A percentile compares a stretch with the other conserved stretches of the same genome.
Evolutionary conservation across 2,329 filamentous ascomycete genomes (phyloP).

Genomic region (Parafenestella ontariensis): DNA sequence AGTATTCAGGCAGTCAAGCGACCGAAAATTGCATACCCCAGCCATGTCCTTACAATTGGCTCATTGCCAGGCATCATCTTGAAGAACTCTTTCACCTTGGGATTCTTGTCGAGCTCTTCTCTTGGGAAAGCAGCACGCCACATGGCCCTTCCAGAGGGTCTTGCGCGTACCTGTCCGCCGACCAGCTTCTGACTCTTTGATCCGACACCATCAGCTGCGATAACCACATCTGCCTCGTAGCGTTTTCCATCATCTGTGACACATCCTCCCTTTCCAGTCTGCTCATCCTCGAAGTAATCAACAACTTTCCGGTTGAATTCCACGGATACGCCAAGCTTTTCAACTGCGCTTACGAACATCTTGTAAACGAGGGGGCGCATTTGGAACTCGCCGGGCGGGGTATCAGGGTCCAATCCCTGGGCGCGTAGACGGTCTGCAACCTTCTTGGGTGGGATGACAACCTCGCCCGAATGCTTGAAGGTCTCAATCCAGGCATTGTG

Average conservation of each 20-base stretch:
- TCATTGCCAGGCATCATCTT: conserved; percentile 52
- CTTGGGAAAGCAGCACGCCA: conserved; percentile 52
- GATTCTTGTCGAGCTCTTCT: conserved; percentile 54
- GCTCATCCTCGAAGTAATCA: conserved; percentile 55
- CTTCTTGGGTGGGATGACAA: conserved; percentile 57
- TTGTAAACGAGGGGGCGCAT: conserved; percentile 64
- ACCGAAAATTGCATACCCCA: conserved; percentile 39
- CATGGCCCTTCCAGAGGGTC: conserved; percentile 49
- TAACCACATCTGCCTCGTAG: conserved; percentile 52
- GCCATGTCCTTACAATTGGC: conserved; percentile 55
- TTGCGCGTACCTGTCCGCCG: conserved; percentile 53
- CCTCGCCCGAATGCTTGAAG: conserved; percentile 61
- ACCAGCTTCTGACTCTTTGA: conserved; percentile 56
- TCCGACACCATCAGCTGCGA: conserved; percentile 53
- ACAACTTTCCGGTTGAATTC: conserved; percentile 53
- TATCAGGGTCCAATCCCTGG: conserved; percentile 54
- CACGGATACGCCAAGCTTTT: conserved; percentile 53
- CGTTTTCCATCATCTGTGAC: conserved; percentile 49
- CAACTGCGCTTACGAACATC: conserved; percentile 61
- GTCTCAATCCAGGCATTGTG: conserved; percentile 64
- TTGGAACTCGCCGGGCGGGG: conserved; percentile 62
- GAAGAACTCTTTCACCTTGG: conserved; percentile 57
- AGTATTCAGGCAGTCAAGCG: conserved; percentile 1
- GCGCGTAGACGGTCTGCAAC: conserved; percentile 60
- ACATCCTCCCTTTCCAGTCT: conserved; percentile 45